Conservation (phyloP, 495 filamentous ascomycete genomes). For the Evernia prunastri region DNA sequence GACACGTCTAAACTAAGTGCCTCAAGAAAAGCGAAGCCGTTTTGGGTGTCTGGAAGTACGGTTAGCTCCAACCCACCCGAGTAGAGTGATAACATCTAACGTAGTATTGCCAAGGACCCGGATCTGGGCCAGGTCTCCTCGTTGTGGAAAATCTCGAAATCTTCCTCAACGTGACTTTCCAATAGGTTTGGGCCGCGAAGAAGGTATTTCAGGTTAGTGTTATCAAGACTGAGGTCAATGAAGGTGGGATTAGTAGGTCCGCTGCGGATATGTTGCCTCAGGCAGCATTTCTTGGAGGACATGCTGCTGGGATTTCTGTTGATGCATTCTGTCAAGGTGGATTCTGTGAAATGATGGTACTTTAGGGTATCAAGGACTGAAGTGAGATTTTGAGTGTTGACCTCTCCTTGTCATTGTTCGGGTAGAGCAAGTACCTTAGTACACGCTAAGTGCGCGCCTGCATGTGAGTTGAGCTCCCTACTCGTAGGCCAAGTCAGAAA, state of each 20-base stretch:
- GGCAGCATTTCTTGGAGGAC: not conserved
- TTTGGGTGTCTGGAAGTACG: constrained; percentile 10
- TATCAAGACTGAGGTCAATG: constrained; percentile 13
- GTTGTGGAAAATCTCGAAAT: not conserved
- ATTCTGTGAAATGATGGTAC: not conserved
- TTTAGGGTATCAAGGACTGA: not conserved
- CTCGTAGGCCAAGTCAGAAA: not conserved
- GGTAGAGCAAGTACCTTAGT: not conserved
- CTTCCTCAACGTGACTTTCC: not conserved
- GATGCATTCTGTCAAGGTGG: not conserved
- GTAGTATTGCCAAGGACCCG: constrained; percentile 11
- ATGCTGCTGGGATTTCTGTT: not conserved
- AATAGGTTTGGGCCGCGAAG: not conserved
- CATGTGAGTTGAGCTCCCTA: not conserved
- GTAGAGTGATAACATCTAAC: not conserved
- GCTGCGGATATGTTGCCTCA: constrained; percentile 5
- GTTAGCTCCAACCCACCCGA: not conserved
- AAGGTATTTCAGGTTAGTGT: constrained; percentile 5
- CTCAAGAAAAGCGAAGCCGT: constrained; percentile 13
- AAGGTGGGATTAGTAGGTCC: not conserved
- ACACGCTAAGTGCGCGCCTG: not conserved
- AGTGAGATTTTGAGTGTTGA: not conserved
- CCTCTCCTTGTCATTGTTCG: not conserved
- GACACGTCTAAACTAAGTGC: constrained; percentile 1
- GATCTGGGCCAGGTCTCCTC: not conserved